A percentile compares a stretch with the other conserved stretches of the same genome.
Evolutionary conservation across 257 asterid genomes (phyloP).

Genomic region (Scutellaria baicalensis): DNA sequence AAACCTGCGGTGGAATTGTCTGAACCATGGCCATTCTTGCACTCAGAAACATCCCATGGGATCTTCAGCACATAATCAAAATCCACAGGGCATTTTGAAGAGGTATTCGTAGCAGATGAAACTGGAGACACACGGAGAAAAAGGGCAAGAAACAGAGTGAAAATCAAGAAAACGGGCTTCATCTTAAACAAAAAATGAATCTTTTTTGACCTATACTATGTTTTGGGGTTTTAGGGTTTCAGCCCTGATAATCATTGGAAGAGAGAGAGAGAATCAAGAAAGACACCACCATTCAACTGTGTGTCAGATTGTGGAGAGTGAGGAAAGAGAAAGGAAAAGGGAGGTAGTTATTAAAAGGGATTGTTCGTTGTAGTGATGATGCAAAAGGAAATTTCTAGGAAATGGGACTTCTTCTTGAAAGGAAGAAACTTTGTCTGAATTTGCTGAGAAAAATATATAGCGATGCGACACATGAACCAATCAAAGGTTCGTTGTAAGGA

Average conservation of each 20-base stretch:
- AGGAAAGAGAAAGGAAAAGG: conserved; percentile 9
- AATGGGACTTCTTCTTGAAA: neutral
- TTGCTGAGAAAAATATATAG: neutral
- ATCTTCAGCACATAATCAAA: conserved; percentile 45
- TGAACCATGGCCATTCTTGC: conserved; percentile 26
- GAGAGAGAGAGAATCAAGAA: neutral
- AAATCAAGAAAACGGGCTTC: conserved; percentile 32
- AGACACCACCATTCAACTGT: neutral
- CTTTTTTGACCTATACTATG: neutral
- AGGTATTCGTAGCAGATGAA: conserved; percentile 16
- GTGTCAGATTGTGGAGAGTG: neutral
- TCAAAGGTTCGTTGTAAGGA: neutral
- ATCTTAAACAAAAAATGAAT: neutral
- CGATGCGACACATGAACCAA: neutral
- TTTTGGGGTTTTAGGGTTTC: neutral
- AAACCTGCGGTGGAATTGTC: conserved; percentile 2
- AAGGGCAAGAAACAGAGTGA: conserved; percentile 13
- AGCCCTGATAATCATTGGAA: conserved; percentile 5
- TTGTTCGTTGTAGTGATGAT: neutral
- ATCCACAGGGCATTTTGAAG: conserved; percentile 58
- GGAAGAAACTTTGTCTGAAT: neutral
- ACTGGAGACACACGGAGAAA: conserved; percentile 1
- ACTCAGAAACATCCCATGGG: conserved; percentile 66
- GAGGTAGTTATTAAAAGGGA: neutral
- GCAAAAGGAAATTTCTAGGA: conserved; percentile 18